A percentile compares a stretch with the other conserved stretches of the same genome.
Conservation (phyloP, 345 rosid genomes). For the Gossypium raimondii region DNA sequence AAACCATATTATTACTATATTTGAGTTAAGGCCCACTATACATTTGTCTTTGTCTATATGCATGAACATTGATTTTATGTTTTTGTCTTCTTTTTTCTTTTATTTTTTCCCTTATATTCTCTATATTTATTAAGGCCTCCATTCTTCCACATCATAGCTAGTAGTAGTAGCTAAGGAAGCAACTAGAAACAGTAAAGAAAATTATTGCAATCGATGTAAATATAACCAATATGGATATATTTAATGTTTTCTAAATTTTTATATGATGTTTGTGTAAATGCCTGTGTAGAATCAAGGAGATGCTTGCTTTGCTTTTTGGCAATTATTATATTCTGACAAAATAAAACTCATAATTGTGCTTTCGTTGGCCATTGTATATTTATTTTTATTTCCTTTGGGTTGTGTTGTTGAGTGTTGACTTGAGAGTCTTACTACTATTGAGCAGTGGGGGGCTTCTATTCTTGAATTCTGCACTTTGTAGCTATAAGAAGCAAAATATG, state of each 20-base stretch:
- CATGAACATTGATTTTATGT: background rate
- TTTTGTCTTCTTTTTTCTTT: background rate
- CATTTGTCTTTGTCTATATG: background rate
- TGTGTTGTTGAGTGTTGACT: background rate
- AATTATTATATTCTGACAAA: background rate
- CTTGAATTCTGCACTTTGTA: background rate
- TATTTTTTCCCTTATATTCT: background rate
- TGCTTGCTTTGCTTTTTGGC: conserved; percentile 13
- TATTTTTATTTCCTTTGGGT: background rate
- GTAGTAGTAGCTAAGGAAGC: background rate
- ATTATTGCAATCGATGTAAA: background rate
- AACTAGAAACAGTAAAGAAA: background rate
- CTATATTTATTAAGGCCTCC: background rate
- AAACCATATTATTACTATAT: background rate
- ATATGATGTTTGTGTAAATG: conserved; percentile 3
- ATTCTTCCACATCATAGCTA: conserved; percentile 3
- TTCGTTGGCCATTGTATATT: background rate
- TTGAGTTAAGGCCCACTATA: background rate
- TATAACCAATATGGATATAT: too few species aligned
- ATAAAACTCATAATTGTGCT: background rate
- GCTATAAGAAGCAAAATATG: conserved; percentile 26
- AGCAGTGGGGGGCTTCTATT: background rate
- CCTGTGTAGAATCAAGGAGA: background rate
- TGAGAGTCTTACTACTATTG: background rate
- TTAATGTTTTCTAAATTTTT: background rate